phyloP scores from a whole-genome alignment of 1,284 basidiomycete genomes.

The Ceraceosorus guamensis region DNA sequence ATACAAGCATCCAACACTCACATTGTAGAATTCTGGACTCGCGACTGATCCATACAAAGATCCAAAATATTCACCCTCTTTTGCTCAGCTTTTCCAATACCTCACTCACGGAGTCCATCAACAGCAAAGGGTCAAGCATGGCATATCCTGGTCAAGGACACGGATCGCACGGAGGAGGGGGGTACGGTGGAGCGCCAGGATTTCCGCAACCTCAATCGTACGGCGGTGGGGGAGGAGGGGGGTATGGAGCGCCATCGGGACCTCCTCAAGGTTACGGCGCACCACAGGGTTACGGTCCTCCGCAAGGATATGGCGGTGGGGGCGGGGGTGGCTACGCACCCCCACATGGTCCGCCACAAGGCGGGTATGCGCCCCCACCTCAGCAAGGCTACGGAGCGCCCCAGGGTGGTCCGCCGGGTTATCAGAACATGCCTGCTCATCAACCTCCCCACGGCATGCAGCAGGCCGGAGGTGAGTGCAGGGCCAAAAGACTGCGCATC shows the following conservation, averaged over 20 bases:
- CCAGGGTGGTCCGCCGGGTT: slow-evolving; percentile 30
- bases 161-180: neutral
- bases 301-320: neutral
- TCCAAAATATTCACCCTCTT: no score
- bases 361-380: slow-evolving; percentile 16
- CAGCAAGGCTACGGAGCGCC: slow-evolving; percentile 7
- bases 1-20: no score
- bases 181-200: slow-evolving; percentile 15
- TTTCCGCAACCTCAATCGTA: slow-evolving; percentile 7
- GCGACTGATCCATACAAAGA: no score
- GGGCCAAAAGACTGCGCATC: neutral
- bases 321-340: slow-evolving; percentile 11
- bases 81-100: no score
- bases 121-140: neutral
- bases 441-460: slow-evolving; percentile 30
- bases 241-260: neutral
- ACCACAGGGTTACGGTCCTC: slow-evolving; percentile 13
- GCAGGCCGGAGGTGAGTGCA: slow-evolving; percentile 26
- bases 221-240: no score
- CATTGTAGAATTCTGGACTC: no score
- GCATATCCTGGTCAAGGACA: neutral
- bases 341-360: slow-evolving; percentile 7
- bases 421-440: slow-evolving; percentile 30
- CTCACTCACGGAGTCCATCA: no score
- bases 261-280: slow-evolving; percentile 21